phyloP scores from a whole-genome alignment of 2,329 filamentous ascomycete species.

The Diaporthe citriasiana region DNA sequence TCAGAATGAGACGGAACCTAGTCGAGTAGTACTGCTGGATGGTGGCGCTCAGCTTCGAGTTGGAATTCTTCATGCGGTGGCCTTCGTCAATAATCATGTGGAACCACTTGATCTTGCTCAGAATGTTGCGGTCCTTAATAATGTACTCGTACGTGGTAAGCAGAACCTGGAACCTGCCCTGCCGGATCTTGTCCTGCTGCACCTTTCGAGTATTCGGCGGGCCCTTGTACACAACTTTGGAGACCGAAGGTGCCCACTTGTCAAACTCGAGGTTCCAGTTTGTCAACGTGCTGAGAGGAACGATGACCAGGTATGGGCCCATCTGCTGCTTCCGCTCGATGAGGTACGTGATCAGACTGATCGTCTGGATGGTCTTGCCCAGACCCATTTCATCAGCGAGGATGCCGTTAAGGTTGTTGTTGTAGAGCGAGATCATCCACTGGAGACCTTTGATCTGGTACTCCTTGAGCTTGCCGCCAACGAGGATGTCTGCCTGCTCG shows the following conservation, averaged over 20 bases:
- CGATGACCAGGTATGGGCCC: slow-evolving; percentile 95
- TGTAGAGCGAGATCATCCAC: slow-evolving; percentile 99
- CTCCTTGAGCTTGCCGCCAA: slow-evolving; percentile 94
- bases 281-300: slow-evolving; percentile 94
- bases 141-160: slow-evolving; percentile 99
- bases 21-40: slow-evolving; percentile 96
- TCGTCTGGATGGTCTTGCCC: slow-evolving; percentile 99
- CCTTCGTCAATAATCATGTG: slow-evolving; percentile 99
- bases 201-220: slow-evolving; percentile 89
- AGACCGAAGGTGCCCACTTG: slow-evolving; percentile 94
- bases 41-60: slow-evolving; percentile 95
- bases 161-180: slow-evolving; percentile 94
- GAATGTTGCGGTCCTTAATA: slow-evolving; percentile 95
- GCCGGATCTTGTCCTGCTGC: slow-evolving; percentile 93
- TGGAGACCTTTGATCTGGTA: slow-evolving; percentile 99
- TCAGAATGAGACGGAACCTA: slow-evolving; percentile 95
- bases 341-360: slow-evolving; percentile 96
- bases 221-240: slow-evolving; percentile 95
- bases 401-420: slow-evolving; percentile 99
- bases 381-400: slow-evolving; percentile 99
- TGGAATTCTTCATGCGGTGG: slow-evolving; percentile 99
- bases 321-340: slow-evolving; percentile 95
- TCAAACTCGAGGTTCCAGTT: slow-evolving; percentile 99
- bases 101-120: slow-evolving; percentile 99
- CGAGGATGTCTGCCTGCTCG: slow-evolving; percentile 85